Evolutionary conservation across 768 basidiomycete genomes (phyloP), one percentile per base, ranked within the genome.

Genomic region (Boletellus emodensis): DNA sequence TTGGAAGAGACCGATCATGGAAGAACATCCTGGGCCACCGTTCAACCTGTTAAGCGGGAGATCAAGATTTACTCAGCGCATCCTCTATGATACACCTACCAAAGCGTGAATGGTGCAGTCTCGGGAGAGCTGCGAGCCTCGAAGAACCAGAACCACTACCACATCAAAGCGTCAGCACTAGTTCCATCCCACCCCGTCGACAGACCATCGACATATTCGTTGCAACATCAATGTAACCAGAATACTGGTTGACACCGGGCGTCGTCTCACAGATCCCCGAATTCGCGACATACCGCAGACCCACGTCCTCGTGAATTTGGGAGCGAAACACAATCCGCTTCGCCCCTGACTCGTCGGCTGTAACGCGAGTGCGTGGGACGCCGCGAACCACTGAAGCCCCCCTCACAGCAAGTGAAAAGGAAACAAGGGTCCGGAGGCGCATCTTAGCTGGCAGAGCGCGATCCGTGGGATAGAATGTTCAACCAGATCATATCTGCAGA

Each of bases 141-240:
- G 46, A 86, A 87, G 64, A 85, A 86, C 82, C 84, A 86, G 59
- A 85, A 86, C 82, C 81, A 85, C 83, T 84, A 46, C 13, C 38
- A 44, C 35, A 28, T 11, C 15, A 10, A 40, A 18, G 17, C 22
- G 36, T 64, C 4, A 63, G 40, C 14, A 32, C 8, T 13, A 13
- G n/a, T 10, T 3, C 35, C 13, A 30, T 34, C n/a, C 17, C 20
- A 30, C 3, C 15, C 39, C 2, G 14, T 13, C 1, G 30, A 54
- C 70, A 50, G 40, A 82, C 81, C 77, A 81, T 79, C 0, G 80
- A 81, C 75, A 80, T 82, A 45, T 81, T 77, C 12, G 58, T 68
- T 10, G 76, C 80, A 24, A 85, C 65, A 35, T 83, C 76, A 7
- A 82, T 68, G 59, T 85, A 87, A 1, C 84, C 84, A 0, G 81